Evolutionary conservation across 176 grass and related monocot genomes (phyloP).

Genomic region (Bothriochloa decipiens): DNA sequence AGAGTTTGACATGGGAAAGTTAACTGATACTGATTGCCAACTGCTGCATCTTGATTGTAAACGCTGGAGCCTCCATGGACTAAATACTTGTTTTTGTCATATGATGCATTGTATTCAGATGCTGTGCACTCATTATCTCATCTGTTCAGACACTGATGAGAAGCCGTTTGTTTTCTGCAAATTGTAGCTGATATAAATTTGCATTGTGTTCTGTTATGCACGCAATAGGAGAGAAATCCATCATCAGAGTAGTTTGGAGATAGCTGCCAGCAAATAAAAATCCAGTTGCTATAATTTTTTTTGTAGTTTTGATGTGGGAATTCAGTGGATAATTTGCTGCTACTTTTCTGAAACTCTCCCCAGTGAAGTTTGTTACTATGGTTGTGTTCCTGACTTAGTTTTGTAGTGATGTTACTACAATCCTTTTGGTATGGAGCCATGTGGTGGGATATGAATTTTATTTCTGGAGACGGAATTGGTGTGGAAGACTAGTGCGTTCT

Average conservation of each 20-base stretch:
- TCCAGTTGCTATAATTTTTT: background rate
- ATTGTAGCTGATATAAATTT: slow-evolving; percentile 43
- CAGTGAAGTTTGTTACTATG: background rate
- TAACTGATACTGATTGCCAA: slow-evolving; percentile 21
- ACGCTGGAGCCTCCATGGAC: background rate
- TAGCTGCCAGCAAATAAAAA: slow-evolving; percentile 31
- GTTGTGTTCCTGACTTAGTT: background rate
- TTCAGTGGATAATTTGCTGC: background rate
- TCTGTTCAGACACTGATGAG: slow-evolving; percentile 5
- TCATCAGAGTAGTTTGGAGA: slow-evolving; percentile 6
- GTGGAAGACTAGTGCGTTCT: background rate
- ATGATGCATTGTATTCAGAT: slow-evolving; percentile 28
- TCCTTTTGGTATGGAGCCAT: background rate
- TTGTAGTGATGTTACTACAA: background rate
- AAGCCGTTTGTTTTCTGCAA: slow-evolving; percentile 34
- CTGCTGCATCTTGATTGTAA: background rate
- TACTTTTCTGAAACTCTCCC: background rate
- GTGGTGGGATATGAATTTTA: background rate
- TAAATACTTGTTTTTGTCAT: slow-evolving; percentile 22
- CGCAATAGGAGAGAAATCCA: slow-evolving; percentile 19
- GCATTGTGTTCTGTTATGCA: slow-evolving; percentile 10
- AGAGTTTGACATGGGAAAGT: slow-evolving; percentile 22
- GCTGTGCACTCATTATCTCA: background rate
- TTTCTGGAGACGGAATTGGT: background rate
- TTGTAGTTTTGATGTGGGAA: slow-evolving; percentile 14